phyloP scores from a whole-genome alignment of 78 protist species.

The Trichosphaerium sp. region DNA sequence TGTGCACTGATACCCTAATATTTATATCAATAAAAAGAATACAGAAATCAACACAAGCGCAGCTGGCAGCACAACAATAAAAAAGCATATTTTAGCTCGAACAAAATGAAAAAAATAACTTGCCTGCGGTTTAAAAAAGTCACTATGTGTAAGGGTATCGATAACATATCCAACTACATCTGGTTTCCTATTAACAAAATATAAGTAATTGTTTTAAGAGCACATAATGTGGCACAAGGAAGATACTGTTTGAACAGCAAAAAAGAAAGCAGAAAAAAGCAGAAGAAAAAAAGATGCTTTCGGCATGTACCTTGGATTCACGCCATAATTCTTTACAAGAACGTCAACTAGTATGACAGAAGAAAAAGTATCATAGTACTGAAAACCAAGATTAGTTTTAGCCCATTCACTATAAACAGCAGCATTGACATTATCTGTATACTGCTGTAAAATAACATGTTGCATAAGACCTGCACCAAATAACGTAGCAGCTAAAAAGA shows the following conservation, averaged over 20 bases:
- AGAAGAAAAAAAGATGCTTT: too few species aligned
- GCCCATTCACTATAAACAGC: too few species aligned
- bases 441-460: too few species aligned
- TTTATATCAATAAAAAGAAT: too few species aligned
- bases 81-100: background rate
- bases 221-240: too few species aligned
- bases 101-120: too few species aligned
- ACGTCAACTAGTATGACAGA: constrained; percentile 29
- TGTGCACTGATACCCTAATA: too few species aligned
- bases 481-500: background rate
- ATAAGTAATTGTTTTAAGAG: constrained; percentile 8
- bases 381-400: constrained; percentile 46
- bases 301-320: background rate
- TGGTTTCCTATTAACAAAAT: background rate
- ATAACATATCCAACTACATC: background rate
- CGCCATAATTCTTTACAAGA: constrained; percentile 15
- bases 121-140: constrained; percentile 45
- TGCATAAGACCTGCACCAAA: too few species aligned
- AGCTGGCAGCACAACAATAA: constrained; percentile 17
- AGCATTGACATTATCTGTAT: too few species aligned
- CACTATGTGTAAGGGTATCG: constrained; percentile 37
- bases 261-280: too few species aligned
- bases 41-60: too few species aligned
- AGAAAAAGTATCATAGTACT: constrained; percentile 47
- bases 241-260: too few species aligned